A percentile compares a stretch with the other conserved stretches of the same genome.
phyloP scores from a whole-genome alignment of 352 stramenopile species.

The Phytophthora cactorum region DNA sequence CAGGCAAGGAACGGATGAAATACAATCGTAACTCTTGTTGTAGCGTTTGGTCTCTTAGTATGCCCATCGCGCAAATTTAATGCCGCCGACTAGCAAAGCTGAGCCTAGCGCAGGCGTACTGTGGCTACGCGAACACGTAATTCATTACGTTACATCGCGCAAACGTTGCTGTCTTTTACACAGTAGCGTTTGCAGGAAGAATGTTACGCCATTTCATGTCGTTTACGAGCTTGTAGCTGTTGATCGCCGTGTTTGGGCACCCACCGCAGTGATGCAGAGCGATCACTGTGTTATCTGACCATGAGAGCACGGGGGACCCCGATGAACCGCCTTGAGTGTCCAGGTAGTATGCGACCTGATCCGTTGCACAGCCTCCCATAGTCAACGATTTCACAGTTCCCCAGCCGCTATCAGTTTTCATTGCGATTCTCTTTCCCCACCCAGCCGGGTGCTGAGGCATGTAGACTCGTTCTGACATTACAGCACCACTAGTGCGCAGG shows the following conservation, averaged over 20 bases:
- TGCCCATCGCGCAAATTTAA: background rate
- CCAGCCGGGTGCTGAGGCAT: slow-evolving; percentile 65
- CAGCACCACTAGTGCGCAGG: slow-evolving; percentile 47
- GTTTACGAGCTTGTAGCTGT: slow-evolving; percentile 58
- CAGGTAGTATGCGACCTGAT: slow-evolving; percentile 74
- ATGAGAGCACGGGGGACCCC: slow-evolving; percentile 68
- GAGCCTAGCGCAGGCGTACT: no score
- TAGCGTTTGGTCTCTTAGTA: background rate
- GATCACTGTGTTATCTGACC: slow-evolving; percentile 65
- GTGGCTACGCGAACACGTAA: no score
- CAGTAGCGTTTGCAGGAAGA: slow-evolving; percentile 49
- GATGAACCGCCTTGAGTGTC: slow-evolving; percentile 80
- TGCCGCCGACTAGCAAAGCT: no score
- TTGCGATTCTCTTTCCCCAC: slow-evolving; percentile 73
- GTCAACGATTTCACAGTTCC: slow-evolving; percentile 55
- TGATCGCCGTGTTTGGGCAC: slow-evolving; percentile 77
- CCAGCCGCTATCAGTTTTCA: slow-evolving; percentile 47
- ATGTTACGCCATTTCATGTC: slow-evolving; percentile 48
- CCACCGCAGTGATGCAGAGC: slow-evolving; percentile 79
- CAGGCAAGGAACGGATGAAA: background rate
- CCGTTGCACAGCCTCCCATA: slow-evolving; percentile 40
- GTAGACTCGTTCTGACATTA: slow-evolving; percentile 58
- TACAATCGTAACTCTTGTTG: background rate
- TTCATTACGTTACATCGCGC: background rate
- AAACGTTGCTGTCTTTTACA: slow-evolving; percentile 1